These are phyloP conservation scores for Eucalyptus caleyi DNA, from an alignment of 345 rosid species.

Conservation along the genomic window DNA sequence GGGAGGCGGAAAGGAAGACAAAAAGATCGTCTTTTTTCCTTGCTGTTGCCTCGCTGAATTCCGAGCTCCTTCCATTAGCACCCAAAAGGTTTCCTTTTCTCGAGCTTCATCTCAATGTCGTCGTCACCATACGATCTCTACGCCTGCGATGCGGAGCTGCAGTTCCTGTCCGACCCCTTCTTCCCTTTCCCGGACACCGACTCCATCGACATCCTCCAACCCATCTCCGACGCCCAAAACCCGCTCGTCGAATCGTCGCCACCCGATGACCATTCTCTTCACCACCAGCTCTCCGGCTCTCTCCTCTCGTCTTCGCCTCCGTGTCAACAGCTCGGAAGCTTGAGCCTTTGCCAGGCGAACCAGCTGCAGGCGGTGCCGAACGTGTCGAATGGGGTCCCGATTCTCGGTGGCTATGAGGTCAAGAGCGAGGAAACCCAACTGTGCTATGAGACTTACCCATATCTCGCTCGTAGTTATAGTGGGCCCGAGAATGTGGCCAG, in stretches of 20 bases:
- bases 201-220: neutral
- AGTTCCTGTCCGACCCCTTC: neutral
- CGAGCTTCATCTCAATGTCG: neutral
- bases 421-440: neutral
- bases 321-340: constrained; percentile 32
- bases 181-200: neutral
- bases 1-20: neutral
- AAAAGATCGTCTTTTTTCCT: neutral
- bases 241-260: neutral
- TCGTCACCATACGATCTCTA: neutral
- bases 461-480: constrained; percentile 33
- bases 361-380: neutral
- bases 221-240: neutral
- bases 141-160: neutral
- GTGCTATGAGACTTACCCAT: constrained; percentile 35
- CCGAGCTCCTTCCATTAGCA: neutral
- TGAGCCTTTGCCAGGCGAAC: neutral
- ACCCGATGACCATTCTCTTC: neutral
- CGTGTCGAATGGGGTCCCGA: constrained; percentile 15
- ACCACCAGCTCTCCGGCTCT: neutral
- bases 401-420: neutral
- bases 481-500: constrained; percentile 32
- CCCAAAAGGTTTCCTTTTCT: neutral
- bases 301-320: constrained; percentile 57
- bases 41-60: neutral